A percentile compares a stretch with the other conserved stretches of the same genome.
These are phyloP conservation scores for Macrolepiota dolichaula DNA, from an alignment of 768 basidiomycete genomes.

Conservation along the genomic window DNA sequence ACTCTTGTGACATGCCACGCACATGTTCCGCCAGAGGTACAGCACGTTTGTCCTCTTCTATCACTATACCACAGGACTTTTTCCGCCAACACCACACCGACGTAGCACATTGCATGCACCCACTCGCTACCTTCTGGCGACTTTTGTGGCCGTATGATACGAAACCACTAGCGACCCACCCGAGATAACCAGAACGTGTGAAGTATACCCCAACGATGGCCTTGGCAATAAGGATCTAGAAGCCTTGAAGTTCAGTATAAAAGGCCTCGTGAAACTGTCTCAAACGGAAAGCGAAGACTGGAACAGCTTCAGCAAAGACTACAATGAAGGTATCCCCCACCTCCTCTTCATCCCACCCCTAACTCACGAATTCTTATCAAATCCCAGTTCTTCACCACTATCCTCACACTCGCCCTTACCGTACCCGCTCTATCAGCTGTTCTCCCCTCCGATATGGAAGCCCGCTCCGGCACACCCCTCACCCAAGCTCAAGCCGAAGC, in stretches of 20 bases:
- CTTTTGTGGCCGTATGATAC: background rate
- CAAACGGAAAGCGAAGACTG: too few species aligned
- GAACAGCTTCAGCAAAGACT: background rate
- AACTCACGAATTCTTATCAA: background rate
- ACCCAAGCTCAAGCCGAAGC: conserved; percentile 22
- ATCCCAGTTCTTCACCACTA: background rate
- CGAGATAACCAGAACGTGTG: too few species aligned
- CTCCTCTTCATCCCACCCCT: background rate
- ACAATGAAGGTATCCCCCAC: background rate
- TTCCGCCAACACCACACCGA: background rate
- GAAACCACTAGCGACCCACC: background rate
- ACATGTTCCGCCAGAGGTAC: background rate
- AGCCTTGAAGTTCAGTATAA: background rate
- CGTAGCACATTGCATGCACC: background rate
- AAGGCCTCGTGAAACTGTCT: background rate
- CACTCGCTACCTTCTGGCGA: too few species aligned
- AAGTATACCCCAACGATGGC: background rate
- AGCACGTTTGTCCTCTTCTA: background rate
- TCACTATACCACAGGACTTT: background rate
- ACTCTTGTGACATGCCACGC: background rate
- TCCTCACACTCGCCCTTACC: background rate
- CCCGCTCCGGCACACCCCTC: background rate
- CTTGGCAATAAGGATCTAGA: background rate
- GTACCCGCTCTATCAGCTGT: background rate
- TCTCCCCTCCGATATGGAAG: background rate